Percentiles rank a stretch among this genome's conserved stretches.
Evolutionary conservation across 306 rosid species (phyloP).

Genomic region (Cucurbita maxima): DNA sequence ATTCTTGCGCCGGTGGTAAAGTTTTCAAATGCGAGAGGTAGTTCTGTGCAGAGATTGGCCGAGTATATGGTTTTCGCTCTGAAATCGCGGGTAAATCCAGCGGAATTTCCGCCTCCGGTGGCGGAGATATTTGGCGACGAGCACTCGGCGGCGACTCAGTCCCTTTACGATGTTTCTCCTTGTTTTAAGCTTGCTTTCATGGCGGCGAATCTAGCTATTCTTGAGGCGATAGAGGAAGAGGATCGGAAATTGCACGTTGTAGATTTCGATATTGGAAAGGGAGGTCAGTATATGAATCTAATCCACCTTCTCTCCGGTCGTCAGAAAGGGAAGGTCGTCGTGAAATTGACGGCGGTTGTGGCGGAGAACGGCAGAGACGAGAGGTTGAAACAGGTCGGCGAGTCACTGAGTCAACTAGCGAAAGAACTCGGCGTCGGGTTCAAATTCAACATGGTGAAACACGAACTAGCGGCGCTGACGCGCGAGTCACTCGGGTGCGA

Average conservation of each 20-base stretch:
- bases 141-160: slow-evolving; percentile 58
- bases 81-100: slow-evolving; percentile 36
- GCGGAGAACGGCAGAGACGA: slow-evolving; percentile 28
- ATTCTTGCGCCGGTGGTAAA: slow-evolving; percentile 38
- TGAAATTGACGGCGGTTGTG: slow-evolving; percentile 39
- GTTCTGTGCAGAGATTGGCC: slow-evolving; percentile 33
- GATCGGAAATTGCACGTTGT: slow-evolving; percentile 46
- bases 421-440: slow-evolving; percentile 17
- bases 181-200: slow-evolving; percentile 44
- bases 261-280: slow-evolving; percentile 77
- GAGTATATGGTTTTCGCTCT: slow-evolving; percentile 44
- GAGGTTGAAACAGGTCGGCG: slow-evolving; percentile 18
- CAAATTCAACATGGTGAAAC: slow-evolving; percentile 20
- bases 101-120: slow-evolving; percentile 30
- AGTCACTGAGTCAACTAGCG: slow-evolving; percentile 26
- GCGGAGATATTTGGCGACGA: slow-evolving; percentile 33
- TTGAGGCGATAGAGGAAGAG: slow-evolving; percentile 41
- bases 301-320: slow-evolving; percentile 32
- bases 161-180: slow-evolving; percentile 31
- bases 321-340: slow-evolving; percentile 4
- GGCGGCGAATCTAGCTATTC: slow-evolving; percentile 67
- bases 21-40: slow-evolving; percentile 12
- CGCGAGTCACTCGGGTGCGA: slow-evolving; percentile 59
- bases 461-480: slow-evolving; percentile 41
- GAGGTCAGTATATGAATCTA: slow-evolving; percentile 39